Conservation (phyloP, 768 basidiomycete species). For the Glaciozyma martinii region DNA sequence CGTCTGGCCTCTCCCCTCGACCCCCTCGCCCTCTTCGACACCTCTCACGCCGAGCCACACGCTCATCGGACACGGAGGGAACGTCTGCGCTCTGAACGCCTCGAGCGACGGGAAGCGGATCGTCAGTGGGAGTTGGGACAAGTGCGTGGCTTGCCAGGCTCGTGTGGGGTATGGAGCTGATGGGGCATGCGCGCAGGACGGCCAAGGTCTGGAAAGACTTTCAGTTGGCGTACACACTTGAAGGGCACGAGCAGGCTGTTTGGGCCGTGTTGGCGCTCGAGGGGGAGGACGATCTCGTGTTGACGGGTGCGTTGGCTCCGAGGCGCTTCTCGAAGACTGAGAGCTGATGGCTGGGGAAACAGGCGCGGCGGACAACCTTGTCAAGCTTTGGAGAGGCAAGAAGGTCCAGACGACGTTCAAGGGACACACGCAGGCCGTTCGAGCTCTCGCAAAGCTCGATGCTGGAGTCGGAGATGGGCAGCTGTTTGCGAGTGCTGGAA, state of each 20-base stretch:
- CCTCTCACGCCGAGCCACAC: slow-evolving; percentile 69
- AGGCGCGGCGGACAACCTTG: slow-evolving; percentile 93
- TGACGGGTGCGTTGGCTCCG: slow-evolving; percentile 58
- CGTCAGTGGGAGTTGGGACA: slow-evolving; percentile 95
- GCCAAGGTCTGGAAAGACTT: slow-evolving; percentile 66
- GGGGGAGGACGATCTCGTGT: slow-evolving; percentile 55
- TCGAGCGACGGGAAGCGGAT: slow-evolving; percentile 57
- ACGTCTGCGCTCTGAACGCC: slow-evolving; percentile 75
- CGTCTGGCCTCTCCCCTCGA: slow-evolving; percentile 46
- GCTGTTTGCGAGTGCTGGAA: slow-evolving; percentile 90
- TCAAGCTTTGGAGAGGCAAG: slow-evolving; percentile 75
- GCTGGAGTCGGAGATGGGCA: slow-evolving; percentile 40
- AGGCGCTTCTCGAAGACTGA: not conserved
- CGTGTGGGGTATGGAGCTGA: not conserved
- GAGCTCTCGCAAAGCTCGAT: slow-evolving; percentile 61
- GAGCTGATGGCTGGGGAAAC: slow-evolving; percentile 2
- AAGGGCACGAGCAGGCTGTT: slow-evolving; percentile 81
- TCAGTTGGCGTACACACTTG: slow-evolving; percentile 67
- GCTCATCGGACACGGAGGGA: slow-evolving; percentile 78
- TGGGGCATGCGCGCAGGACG: slow-evolving; percentile 49
- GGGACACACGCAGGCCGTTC: slow-evolving; percentile 82
- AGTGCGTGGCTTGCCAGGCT: slow-evolving; percentile 44
- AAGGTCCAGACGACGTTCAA: slow-evolving; percentile 59
- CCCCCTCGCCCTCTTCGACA: slow-evolving; percentile 39
- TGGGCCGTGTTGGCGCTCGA: slow-evolving; percentile 76